Base-by-base conservation (phyloP, 768 basidiomycete species). In the Lentinus tigrinus region DNA sequence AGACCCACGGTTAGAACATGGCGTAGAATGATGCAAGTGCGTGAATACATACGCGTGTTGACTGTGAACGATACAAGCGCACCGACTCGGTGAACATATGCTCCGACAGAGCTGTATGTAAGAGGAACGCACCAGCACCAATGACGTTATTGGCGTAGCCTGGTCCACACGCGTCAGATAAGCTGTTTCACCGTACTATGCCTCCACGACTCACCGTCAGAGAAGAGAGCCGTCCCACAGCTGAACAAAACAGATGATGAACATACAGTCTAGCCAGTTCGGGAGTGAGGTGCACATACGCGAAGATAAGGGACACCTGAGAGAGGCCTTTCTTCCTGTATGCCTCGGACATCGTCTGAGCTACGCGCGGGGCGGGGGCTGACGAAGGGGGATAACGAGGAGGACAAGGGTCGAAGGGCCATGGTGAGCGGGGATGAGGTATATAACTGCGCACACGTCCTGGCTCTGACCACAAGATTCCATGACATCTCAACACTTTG, bases 191-290 rank as follows among this genome's bases (percentile, higher is more conserved):
- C 11, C 10, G 17, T 1, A 21, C 34, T 39, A 10, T 19, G 5
- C 19, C 10, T 19, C 16, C 3, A 34, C 23, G n/a, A 28, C 63
- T 26, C 72, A 88, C 91, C 91, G 70, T 94, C 91, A 26, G 91
- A 92, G 74, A 94, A 93, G 44, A 93, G 76, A 42, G 92, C 91
- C 3, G 92, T 94, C 67, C 91, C 91, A 69, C 91, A 93, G 16
- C 90, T 91, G 61, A 19, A 23, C 55, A 60, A 21, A 58, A 31
- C 50, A 47, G 40, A 40, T 38, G 4, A 38, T 43, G 17, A 52
- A 42, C 9, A 23, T 38, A 2, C 21, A 36, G 8, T 37, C 24
- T 0, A 8, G 11, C 21, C 5, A 31, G n/a, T 21, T 7, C 8
- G 40, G 13, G 46, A 21, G 47, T 23, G 47, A 14, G 37, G 7